Percentiles rank a stretch among this genome's conserved stretches.
These are phyloP conservation scores for Castanospermum australe DNA, from an alignment of 306 rosid species.

Conservation along the genomic window DNA sequence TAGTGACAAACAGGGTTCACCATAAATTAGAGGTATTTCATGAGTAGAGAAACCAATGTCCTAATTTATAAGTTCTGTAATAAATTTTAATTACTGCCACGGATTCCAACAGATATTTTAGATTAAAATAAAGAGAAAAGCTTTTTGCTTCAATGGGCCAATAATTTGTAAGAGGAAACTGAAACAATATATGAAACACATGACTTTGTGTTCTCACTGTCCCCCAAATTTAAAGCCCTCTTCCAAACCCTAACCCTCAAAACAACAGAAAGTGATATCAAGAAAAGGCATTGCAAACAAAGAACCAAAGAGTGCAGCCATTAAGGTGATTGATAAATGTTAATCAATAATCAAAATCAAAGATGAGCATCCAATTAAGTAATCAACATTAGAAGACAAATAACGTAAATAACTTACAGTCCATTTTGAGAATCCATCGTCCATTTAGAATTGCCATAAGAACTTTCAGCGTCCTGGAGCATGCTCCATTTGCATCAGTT, in stretches of 20 bases:
- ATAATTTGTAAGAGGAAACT: not conserved
- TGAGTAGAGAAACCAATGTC: not conserved
- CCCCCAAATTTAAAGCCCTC: not conserved
- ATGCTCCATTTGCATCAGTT: slow-evolving; percentile 74
- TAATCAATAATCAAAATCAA: slow-evolving; percentile 11
- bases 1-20: not conserved
- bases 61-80: not conserved
- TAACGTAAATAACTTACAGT: slow-evolving; percentile 53
- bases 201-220: not conserved
- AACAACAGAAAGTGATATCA: not conserved
- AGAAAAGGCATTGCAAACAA: not conserved
- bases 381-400: not conserved
- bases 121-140: not conserved
- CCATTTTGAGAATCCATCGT: slow-evolving; percentile 79
- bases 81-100: not conserved
- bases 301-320: not conserved
- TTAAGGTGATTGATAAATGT: not conserved
- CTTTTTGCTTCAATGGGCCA: not conserved
- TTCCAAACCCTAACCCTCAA: not conserved
- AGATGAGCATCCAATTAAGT: not conserved
- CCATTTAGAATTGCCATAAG: slow-evolving; percentile 85
- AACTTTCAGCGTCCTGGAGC: slow-evolving; percentile 80
- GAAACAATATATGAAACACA: not conserved
- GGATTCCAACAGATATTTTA: not conserved
- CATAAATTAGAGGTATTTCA: not conserved